Conservation (phyloP, 2,329 filamentous ascomycete species). For the Epichloe gansuensis region DNA sequence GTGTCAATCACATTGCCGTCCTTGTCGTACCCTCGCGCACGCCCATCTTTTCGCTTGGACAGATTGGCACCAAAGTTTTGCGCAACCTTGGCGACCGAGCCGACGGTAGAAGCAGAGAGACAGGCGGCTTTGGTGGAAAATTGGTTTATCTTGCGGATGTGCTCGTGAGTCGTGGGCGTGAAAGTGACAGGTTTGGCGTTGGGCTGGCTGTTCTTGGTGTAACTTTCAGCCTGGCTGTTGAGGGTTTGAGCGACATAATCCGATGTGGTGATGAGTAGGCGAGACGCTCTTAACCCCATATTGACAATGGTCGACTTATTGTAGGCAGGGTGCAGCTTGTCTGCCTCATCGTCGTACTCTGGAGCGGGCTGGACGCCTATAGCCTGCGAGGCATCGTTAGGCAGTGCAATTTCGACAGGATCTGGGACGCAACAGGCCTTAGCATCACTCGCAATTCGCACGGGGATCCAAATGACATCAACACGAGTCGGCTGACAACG, state of each 20-base stretch:
- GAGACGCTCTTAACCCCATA: slow-evolving; percentile 75
- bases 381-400: slow-evolving; percentile 49
- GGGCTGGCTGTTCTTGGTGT: slow-evolving; percentile 69
- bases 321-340: slow-evolving; percentile 70
- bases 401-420: slow-evolving; percentile 68
- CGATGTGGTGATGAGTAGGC: slow-evolving; percentile 81
- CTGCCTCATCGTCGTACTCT: slow-evolving; percentile 43
- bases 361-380: slow-evolving; percentile 54
- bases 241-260: slow-evolving; percentile 67
- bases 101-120: slow-evolving; percentile 74
- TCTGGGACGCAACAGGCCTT: slow-evolving; percentile 26
- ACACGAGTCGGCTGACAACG: background rate
- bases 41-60: slow-evolving; percentile 39
- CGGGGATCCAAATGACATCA: background rate
- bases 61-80: slow-evolving; percentile 77
- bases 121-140: slow-evolving; percentile 68
- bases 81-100: slow-evolving; percentile 67
- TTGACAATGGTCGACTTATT: slow-evolving; percentile 75
- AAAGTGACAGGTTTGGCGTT: slow-evolving; percentile 75
- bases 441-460: no score
- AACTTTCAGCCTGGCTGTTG: slow-evolving; percentile 63
- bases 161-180: slow-evolving; percentile 68
- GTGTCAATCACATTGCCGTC: slow-evolving; percentile 50
- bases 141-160: slow-evolving; percentile 80
- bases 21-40: slow-evolving; percentile 49